phyloP scores from a whole-genome alignment of 75 land plant genomes.

The Picea glauca region DNA sequence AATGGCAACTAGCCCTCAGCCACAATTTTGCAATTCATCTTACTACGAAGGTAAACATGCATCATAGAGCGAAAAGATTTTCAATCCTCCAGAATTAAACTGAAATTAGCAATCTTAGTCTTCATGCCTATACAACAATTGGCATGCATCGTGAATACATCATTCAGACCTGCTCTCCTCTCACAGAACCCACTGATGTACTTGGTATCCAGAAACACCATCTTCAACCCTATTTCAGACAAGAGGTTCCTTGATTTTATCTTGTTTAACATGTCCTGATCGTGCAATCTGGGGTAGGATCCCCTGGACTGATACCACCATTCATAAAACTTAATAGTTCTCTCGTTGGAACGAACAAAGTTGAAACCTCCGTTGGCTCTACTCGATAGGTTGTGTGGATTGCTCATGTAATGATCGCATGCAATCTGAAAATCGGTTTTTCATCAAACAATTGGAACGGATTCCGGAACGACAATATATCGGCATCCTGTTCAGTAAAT shows the following conservation, averaged over 20 bases:
- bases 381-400: conserved; percentile 15
- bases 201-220: no score
- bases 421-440: conserved; percentile 35
- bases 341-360: conserved; percentile 17
- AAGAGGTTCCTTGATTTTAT: neutral
- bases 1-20: no score
- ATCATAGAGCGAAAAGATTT: no score
- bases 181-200: conserved; percentile 4
- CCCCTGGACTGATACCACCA: conserved; percentile 25
- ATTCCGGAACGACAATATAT: no score
- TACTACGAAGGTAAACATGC: no score
- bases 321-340: conserved; percentile 31
- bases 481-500: no score
- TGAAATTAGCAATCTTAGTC: conserved; percentile 33
- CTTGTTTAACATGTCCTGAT: conserved; percentile 17
- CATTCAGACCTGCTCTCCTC: conserved; percentile 12
- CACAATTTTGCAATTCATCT: no score
- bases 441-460: conserved; percentile 24
- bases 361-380: conserved; percentile 28
- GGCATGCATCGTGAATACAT: conserved; percentile 34
- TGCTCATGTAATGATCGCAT: conserved; percentile 23
- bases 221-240: neutral
- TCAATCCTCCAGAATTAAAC: no score
- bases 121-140: conserved; percentile 34
- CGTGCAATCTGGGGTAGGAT: conserved; percentile 19